These are phyloP conservation scores for Trypanosoma congolense DNA, from an alignment of 208 protist genomes.

Conservation along the genomic window DNA sequence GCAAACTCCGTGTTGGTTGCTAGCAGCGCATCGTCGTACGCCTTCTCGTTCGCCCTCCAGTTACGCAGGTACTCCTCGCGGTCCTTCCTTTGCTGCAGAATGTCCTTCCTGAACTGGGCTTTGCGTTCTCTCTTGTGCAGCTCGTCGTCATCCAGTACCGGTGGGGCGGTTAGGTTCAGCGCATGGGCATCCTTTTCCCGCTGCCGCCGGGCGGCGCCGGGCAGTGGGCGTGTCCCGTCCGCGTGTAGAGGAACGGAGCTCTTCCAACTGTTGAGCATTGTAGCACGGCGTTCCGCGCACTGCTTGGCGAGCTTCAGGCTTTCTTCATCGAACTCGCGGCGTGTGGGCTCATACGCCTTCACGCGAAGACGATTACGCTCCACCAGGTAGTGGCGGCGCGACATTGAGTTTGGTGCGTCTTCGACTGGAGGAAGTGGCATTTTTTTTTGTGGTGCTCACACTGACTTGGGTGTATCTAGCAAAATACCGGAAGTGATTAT, in stretches of 20 bases:
- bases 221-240: constrained; percentile 38
- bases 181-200: constrained; percentile 29
- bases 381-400: constrained; percentile 72
- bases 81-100: constrained; percentile 55
- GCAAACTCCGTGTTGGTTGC: constrained; percentile 43
- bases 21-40: constrained; percentile 40
- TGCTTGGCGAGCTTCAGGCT: constrained; percentile 42
- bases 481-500: too few species aligned
- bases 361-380: constrained; percentile 69
- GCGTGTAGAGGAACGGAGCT: constrained; percentile 10
- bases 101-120: constrained; percentile 53
- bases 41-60: constrained; percentile 40
- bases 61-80: constrained; percentile 44
- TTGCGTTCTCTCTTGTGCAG: constrained; percentile 60
- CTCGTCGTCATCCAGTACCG: constrained; percentile 47
- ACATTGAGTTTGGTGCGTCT: constrained; percentile 52
- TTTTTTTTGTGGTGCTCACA: background rate
- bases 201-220: constrained; percentile 52
- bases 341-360: constrained; percentile 41
- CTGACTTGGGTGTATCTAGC: too few species aligned
- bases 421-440: constrained; percentile 63
- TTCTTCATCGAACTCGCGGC: constrained; percentile 61
- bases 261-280: constrained; percentile 50
- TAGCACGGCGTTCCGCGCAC: constrained; percentile 36
- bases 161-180: constrained; percentile 37